Conservation (phyloP, 345 rosid species). For the Geranium brycei region DNA sequence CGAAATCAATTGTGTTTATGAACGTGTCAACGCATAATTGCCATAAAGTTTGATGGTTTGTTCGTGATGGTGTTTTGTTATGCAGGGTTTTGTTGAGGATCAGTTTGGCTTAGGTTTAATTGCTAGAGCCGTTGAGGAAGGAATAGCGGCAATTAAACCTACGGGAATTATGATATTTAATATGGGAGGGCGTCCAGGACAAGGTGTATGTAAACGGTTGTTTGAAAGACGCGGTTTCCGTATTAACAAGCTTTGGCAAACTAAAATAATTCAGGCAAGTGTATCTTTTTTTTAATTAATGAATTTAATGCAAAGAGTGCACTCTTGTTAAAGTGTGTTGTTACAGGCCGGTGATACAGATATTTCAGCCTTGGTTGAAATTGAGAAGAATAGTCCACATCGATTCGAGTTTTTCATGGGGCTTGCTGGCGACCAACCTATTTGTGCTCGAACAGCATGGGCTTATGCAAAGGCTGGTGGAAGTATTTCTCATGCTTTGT, state of each 20-base stretch:
- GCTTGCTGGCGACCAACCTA: slow-evolving; percentile 79
- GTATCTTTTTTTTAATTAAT: neutral
- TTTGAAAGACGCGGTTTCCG: slow-evolving; percentile 86
- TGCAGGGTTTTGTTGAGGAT: slow-evolving; percentile 94
- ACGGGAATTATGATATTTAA: slow-evolving; percentile 94
- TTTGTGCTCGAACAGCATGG: slow-evolving; percentile 99
- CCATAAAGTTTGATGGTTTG: neutral
- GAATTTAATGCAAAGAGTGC: slow-evolving; percentile 7
- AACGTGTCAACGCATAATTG: neutral
- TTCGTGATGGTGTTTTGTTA: neutral
- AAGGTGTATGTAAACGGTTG: slow-evolving; percentile 82
- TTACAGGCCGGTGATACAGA: slow-evolving; percentile 95
- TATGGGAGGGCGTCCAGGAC: slow-evolving; percentile 98
- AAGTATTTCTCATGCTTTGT: slow-evolving; percentile 86
- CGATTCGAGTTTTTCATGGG: slow-evolving; percentile 99
- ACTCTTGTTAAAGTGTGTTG: slow-evolving; percentile 18
- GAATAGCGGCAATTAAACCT: slow-evolving; percentile 84
- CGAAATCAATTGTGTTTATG: neutral
- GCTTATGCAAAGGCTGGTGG: slow-evolving; percentile 93
- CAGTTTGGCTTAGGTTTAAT: slow-evolving; percentile 95
- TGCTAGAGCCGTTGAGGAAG: slow-evolving; percentile 98
- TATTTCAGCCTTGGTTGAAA: slow-evolving; percentile 89
- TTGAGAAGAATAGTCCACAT: slow-evolving; percentile 94
- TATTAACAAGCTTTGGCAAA: slow-evolving; percentile 84
- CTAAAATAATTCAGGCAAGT: slow-evolving; percentile 81